A percentile compares a stretch with the other conserved stretches of the same genome.
phyloP scores from a whole-genome alignment of 129 eudicot species.

The Chrysanthemum seticuspe region DNA sequence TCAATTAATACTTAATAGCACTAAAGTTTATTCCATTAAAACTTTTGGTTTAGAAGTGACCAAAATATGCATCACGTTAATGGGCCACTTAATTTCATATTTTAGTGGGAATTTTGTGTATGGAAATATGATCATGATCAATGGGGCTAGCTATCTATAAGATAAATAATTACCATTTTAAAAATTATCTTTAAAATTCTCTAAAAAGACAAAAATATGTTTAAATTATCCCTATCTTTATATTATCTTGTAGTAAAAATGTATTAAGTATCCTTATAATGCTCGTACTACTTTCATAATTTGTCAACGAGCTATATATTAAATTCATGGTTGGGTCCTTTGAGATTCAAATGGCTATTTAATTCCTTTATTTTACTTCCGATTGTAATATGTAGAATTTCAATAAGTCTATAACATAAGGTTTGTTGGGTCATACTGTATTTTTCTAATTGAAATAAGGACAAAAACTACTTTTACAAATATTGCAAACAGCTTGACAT shows the following conservation, averaged over 20 bases:
- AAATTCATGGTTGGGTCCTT: not conserved
- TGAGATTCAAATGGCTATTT: not conserved
- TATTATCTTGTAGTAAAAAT: not conserved
- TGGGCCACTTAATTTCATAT: not conserved
- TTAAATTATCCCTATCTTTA: not conserved
- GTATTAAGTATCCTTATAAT: not conserved
- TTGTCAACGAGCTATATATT: not conserved
- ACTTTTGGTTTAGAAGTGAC: not conserved
- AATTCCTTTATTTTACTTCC: not conserved
- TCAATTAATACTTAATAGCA: not conserved
- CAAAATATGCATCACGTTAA: not conserved
- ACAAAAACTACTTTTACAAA: constrained; percentile 34
- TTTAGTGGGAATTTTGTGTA: constrained; percentile 14
- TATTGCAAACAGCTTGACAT: constrained; percentile 22
- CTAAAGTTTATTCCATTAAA: not conserved
- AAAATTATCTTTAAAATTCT: not conserved
- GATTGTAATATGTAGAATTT: too few relatives aligned
- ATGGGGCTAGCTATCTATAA: not conserved
- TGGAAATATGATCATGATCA: not conserved
- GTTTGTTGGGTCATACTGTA: constrained; percentile 21
- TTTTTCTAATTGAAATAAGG: constrained; percentile 1
- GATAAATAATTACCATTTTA: not conserved
- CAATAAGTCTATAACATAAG: not conserved
- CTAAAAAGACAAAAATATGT: not conserved
- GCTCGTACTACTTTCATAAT: not conserved